Conservation (phyloP, 805 yeast genomes). For the Tetrapisispora iriomotensis region DNA sequence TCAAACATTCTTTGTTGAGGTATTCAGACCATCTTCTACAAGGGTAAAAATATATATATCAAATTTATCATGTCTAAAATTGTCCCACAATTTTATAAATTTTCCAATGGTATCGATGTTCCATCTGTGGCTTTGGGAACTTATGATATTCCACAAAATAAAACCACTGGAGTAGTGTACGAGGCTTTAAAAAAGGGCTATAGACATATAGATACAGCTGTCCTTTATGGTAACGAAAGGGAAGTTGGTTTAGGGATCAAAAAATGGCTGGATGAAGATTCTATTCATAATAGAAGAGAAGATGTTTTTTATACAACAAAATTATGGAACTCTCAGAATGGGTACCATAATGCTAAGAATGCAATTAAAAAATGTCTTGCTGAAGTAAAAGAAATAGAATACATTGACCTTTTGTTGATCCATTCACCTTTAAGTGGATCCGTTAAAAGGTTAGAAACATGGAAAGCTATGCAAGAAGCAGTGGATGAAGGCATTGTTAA, state of each 20-base stretch:
- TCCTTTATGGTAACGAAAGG: conserved; percentile 51
- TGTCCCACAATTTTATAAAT: conserved; percentile 27
- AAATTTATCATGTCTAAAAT: neutral
- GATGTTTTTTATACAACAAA: conserved; percentile 62
- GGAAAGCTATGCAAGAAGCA: conserved; percentile 67
- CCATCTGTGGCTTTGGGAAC: conserved; percentile 53
- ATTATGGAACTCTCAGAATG: conserved; percentile 59
- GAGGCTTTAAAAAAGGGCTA: conserved; percentile 57
- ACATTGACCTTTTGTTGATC: conserved; percentile 63
- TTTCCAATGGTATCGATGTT: conserved; percentile 46
- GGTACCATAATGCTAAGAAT: conserved; percentile 43
- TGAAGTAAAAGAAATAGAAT: conserved; percentile 45
- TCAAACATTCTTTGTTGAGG: too few species aligned
- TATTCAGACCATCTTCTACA: too few species aligned
- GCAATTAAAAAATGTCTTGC: conserved; percentile 51
- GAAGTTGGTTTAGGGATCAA: conserved; percentile 53
- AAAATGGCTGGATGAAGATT: conserved; percentile 40
- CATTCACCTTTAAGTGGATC: conserved; percentile 51
- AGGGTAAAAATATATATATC: too few species aligned
- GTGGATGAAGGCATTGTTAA: conserved; percentile 48
- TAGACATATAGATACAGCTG: conserved; percentile 69
- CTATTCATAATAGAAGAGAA: conserved; percentile 36
- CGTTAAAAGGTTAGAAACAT: conserved; percentile 46
- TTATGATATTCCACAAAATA: conserved; percentile 33
- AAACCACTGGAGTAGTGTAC: conserved; percentile 38